Base-by-base conservation (phyloP, 73 alveolate species). In the Paramecium caudatum region DNA sequence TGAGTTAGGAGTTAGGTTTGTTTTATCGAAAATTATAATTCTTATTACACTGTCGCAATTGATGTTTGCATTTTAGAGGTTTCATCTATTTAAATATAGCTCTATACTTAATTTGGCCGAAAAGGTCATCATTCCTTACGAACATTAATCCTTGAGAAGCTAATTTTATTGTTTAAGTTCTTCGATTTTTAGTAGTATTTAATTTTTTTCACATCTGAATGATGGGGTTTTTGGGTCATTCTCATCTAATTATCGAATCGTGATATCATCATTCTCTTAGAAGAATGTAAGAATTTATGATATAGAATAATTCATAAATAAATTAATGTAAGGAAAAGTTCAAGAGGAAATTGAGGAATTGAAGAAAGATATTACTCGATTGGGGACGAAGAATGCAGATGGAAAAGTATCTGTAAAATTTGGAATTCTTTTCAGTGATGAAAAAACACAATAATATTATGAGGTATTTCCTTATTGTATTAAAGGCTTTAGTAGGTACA, bases 401-500 rank as follows among this genome's bases (percentile, higher is more conserved):
- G 88, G 88, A 12, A 74, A 74, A 21, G 36, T 39, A 16, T 23
- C 55, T 43, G 88, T 74, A 10, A 37, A 74, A 74, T 74, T 74
- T 74, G 88, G 88, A 39, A 68, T 74, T 4, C 15, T 74, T 21
- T 74, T 74, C 47, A 39, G 43, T 21, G 88, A 74, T 43, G 88
- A 74, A 23, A 74, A 74, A 39, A 74, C 88, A 4, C 43, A 74
- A 21, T 34, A 74, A 74, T 74, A 74, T 74, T 74, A 74, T 74
- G 88, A 74, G 32, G 88, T 74, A 74, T 41, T 37, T 47, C 27
- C 27, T 74, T 21, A 34, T n/a, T n/a, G 43, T 27, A 74, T 37
- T 19, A 25, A 74, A 13, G 88, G 88, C 88, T 12, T 27, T 74
- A 12, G 88, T 74, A 41, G 88, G 88, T 74, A 74, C 88, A 16